Evolutionary conservation across 495 filamentous ascomycete species (phyloP).

Genomic region (Aspergillus affinis): DNA sequence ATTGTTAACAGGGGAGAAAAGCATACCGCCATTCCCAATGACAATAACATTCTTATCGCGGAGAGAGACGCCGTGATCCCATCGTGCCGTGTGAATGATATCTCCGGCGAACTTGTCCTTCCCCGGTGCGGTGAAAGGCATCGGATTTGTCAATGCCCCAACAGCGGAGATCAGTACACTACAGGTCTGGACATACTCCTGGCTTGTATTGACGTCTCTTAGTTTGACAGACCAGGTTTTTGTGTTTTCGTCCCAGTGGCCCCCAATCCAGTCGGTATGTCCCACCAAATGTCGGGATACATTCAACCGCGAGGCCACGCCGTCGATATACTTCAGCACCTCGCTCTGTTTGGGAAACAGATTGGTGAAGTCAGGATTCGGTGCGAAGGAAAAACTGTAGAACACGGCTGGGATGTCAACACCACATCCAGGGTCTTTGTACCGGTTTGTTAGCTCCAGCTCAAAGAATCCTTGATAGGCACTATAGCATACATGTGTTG

Average conservation of each 20-base stretch:
- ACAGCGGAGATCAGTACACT: constrained; percentile 52
- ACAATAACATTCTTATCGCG: too few relatives aligned
- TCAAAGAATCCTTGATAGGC: too few relatives aligned
- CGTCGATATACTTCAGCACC: constrained; percentile 15
- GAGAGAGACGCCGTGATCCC: too few relatives aligned
- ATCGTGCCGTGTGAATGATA: too few relatives aligned
- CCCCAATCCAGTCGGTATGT: constrained; percentile 21
- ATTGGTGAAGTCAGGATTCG: constrained; percentile 25
- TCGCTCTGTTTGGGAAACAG: constrained; percentile 26
- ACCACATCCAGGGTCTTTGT: constrained; percentile 27
- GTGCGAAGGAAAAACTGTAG: constrained; percentile 31
- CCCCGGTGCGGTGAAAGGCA: too few relatives aligned
- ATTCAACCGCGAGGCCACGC: constrained; percentile 5
- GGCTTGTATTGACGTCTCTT: constrained; percentile 15
- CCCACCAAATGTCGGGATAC: constrained; percentile 20
- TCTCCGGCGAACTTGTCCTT: too few relatives aligned
- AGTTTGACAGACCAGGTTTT: constrained; percentile 22
- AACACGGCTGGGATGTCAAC: constrained; percentile 29
- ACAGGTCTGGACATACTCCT: constrained; percentile 28
- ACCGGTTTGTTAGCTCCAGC: too few relatives aligned
- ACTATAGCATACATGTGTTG: constrained; percentile 20
- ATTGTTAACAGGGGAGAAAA: too few relatives aligned
- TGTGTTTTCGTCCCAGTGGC: constrained; percentile 21
- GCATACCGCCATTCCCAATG: too few relatives aligned
- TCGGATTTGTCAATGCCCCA: constrained; percentile 37